Evolutionary conservation across 176 grass and related monocot species (phyloP), one percentile per base, ranked within the genome.

Genomic region (Pontederia paniculata): DNA sequence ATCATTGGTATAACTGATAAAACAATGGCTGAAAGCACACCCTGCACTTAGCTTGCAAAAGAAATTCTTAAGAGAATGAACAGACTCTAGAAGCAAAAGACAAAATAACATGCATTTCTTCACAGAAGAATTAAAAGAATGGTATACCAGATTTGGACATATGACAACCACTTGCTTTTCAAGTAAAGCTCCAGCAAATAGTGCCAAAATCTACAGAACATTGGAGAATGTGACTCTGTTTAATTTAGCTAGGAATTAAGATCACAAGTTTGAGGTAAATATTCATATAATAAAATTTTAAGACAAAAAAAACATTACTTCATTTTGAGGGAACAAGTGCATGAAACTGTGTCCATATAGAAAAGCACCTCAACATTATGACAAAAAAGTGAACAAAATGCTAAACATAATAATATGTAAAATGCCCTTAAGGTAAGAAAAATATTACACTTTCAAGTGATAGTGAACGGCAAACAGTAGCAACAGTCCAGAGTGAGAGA

Each of bases 151-250:
- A 77, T 97, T 97, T 66, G 83, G 77, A 75, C 86, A 90, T 69
- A 97, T 82, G 49, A 97, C 77, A 8, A 82, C 80, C 70, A 82
- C 76, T 81, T 97, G 93, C 63, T 97, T 97, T 72, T 97, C 93
- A 80, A 97, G 71, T 50, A 97, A 73, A 71, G 74, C 72, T 70
- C 77, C 86, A 77, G 83, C 59, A 60, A 97, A 88, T 56, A 97
- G 74, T 58, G 75, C 61, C 79, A 97, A 75, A 47, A 91, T 67
- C 93, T 97, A 37, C 28, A 37, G 1, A 37, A 6, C 28, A 37
- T 37, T 37, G 7, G 73, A 67, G 90, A 66, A 22, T 63, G 19
- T 66, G 44, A 76, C 52, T 72, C 55, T 7, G 1, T 54, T 42
- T 52, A 49, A 12, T 67, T 12, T 52, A 23, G 12, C 10, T 37